Conservation (phyloP, 169 alveolate species). For the Plasmodium falciparum region DNA sequence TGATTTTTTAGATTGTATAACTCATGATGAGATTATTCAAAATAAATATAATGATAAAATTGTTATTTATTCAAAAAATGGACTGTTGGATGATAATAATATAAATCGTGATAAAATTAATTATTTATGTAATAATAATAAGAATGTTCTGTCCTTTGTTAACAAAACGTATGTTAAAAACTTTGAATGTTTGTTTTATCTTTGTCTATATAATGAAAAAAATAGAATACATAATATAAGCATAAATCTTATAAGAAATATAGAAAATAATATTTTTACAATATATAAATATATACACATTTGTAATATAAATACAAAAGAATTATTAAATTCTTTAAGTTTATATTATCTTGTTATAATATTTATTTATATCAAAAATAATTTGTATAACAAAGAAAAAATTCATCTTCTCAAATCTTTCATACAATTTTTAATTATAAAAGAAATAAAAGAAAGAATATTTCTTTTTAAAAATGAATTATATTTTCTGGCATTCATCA, state of each 20-base stretch:
- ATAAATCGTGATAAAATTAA: no score
- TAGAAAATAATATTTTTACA: slow-evolving; percentile 26
- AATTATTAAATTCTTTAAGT: slow-evolving; percentile 18
- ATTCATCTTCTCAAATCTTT: not conserved
- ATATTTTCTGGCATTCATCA: slow-evolving; percentile 29
- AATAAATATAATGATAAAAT: no score
- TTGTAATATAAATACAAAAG: slow-evolving; percentile 19
- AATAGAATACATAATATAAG: slow-evolving; percentile 11
- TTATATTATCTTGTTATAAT: slow-evolving; percentile 50
- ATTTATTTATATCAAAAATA: slow-evolving; percentile 25
- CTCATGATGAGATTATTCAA: no score
- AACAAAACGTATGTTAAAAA: slow-evolving; percentile 5
- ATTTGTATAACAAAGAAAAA: not conserved
- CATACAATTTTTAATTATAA: slow-evolving; percentile 16
- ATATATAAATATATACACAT: slow-evolving; percentile 3
- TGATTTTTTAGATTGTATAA: no score
- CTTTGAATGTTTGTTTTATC: slow-evolving; percentile 27
- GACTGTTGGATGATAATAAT: no score
- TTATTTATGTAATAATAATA: no score
- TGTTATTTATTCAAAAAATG: no score
- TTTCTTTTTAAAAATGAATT: slow-evolving; percentile 45
- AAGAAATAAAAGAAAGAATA: slow-evolving; percentile 40
- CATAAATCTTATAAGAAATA: slow-evolving; percentile 3
- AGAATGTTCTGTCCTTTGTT: no score
- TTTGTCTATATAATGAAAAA: slow-evolving; percentile 42